A percentile compares a stretch with the other conserved stretches of the same genome.
Evolutionary conservation across 2,329 filamentous ascomycete species (phyloP).

Genomic region (Chaetomium globosum): DNA sequence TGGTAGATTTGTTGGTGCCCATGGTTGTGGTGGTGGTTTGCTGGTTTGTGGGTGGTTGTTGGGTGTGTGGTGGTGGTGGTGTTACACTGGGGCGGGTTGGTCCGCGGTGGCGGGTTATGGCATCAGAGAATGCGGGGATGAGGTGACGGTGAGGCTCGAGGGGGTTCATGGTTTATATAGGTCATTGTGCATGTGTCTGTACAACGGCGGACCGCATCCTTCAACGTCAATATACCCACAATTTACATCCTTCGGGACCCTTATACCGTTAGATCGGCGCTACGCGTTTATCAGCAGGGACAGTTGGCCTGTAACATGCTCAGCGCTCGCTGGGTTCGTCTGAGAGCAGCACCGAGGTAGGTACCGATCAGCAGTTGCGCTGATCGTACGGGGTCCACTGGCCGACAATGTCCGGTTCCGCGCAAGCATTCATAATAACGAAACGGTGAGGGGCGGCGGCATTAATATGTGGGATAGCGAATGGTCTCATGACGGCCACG

Average conservation of each 20-base stretch:
- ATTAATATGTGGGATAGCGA: neutral
- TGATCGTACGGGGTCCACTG: neutral
- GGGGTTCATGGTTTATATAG: constrained; percentile 4
- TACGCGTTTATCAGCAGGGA: neutral
- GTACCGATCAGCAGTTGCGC: neutral
- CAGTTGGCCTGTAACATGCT: neutral
- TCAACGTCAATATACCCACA: neutral
- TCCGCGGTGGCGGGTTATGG: constrained; percentile 12
- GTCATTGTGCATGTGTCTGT: neutral
- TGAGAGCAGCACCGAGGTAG: neutral
- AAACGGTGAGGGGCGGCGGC: neutral
- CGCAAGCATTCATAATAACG: neutral
- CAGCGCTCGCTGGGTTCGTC: too few species aligned
- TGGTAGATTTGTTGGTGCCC: neutral
- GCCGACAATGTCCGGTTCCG: neutral
- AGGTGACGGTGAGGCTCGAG: constrained; percentile 17
- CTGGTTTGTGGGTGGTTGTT: neutral
- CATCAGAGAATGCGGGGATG: constrained; percentile 13
- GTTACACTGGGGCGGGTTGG: neutral
- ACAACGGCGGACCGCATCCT: neutral
- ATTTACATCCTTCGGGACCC: neutral
- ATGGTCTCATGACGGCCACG: neutral
- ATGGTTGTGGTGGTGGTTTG: neutral
- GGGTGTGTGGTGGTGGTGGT: neutral
- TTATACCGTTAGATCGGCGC: neutral